Conservation (phyloP, 306 rosid genomes). For the Prunus kanzakura region DNA sequence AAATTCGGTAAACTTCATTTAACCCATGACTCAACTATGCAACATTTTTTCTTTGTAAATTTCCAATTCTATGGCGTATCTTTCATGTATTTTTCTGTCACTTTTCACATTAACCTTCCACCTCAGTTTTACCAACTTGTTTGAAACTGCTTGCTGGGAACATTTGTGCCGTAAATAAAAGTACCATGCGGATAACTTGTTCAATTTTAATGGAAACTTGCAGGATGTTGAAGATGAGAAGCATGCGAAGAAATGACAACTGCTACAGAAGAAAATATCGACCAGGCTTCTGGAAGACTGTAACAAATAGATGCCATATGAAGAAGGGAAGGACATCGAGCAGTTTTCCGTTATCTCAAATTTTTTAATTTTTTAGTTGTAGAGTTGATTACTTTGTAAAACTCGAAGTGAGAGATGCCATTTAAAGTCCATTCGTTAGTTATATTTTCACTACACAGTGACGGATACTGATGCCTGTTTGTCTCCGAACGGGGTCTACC, state of each 20-base stretch:
- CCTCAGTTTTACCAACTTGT: neutral
- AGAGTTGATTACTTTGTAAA: slow-evolving; percentile 24
- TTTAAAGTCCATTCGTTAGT: slow-evolving; percentile 34
- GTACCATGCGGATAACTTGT: neutral
- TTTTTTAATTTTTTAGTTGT: slow-evolving; percentile 17
- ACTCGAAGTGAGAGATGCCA: slow-evolving; percentile 22
- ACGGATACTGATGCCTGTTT: slow-evolving; percentile 9
- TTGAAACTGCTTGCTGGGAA: too few species aligned
- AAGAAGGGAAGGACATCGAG: neutral
- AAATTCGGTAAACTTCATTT: slow-evolving; percentile 64
- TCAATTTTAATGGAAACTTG: slow-evolving; percentile 12
- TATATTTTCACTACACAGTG: slow-evolving; percentile 24
- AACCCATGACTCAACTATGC: neutral
- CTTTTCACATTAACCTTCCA: neutral
- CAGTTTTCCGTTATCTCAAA: slow-evolving; percentile 14
- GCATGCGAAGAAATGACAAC: slow-evolving; percentile 36
- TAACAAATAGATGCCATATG: slow-evolving; percentile 1
- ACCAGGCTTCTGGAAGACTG: slow-evolving; percentile 12
- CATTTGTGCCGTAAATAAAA: neutral
- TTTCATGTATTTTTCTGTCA: neutral
- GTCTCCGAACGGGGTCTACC: slow-evolving; percentile 8
- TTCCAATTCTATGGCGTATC: neutral
- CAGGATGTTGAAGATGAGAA: slow-evolving; percentile 96
- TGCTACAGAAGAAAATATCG: slow-evolving; percentile 22
- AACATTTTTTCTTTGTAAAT: neutral